Base-by-base conservation (phyloP, 257 asterid genomes). In the Fraxinus pennsylvanica region DNA sequence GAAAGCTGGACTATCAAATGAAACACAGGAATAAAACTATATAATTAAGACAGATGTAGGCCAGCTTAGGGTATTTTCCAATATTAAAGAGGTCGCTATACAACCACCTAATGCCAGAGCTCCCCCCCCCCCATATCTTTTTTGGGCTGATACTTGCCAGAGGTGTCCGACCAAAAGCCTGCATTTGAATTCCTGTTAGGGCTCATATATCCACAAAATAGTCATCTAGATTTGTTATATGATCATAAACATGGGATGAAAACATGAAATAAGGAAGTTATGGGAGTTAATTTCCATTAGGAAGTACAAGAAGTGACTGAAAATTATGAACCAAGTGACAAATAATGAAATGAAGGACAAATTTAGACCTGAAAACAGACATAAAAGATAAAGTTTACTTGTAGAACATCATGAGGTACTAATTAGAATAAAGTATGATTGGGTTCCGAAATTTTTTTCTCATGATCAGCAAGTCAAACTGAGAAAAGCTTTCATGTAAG, bases 71-170 rank as follows among this genome's bases (percentile, higher is more conserved):
- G 87, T 72, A 87, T 87, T 90, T 61, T 92, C 86, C 90, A 96
- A 86, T 79, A 93, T 76, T 78, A 90, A 86, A 80, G 93, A 87
- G 38, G 92, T 90, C 17, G 89, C 88, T 79, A 93, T 83, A 81
- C 98, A 96, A 76, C 98, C 97, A 82, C 95, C 87, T 74, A 96
- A 81, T 30, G 89, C 90, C 79, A 89, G 75, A 80, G 93, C 95
- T 82, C 99, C 99, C 84, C 93, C 98, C 99, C 98, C 93, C n/a
- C n/a, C n/a, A n/a, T n/a, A n/a, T n/a, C 90, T 96, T 96, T 84
- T 96, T 96, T 57, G 99, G 99, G 85, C 97, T 93, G 72, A 96
- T 84, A 32, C 84, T 63, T 19, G 96, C 92, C 67, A 96, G 95
- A 4, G 94, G 99, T 45, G 97, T 96, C 82, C 97, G 89, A 83